Evolutionary conservation across 2,329 filamentous ascomycete genomes (phyloP), one percentile per base, ranked within the genome.

Genomic region (Thermoascus crustaceus): DNA sequence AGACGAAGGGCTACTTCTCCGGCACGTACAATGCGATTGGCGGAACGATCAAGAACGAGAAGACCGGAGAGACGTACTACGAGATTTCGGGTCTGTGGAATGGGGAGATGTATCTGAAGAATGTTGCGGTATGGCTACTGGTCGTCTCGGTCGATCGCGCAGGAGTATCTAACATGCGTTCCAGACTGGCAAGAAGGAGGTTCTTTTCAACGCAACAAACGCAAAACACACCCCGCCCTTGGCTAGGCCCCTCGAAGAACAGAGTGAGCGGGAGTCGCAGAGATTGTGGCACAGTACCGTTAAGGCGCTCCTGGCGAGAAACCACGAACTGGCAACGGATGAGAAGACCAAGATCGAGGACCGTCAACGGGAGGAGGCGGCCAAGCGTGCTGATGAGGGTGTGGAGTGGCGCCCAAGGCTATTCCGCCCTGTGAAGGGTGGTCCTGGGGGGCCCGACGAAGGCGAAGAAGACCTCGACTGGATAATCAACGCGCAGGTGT

Each of bases 271-370:
- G 30, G 91, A 98, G 61, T 95, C 88, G 8, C 87, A 94, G 58
- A 80, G 71, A 44, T 68, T 98, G 30, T 98, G 91, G 91, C 65
- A 78, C 20, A 79, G 78, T 32, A 94, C 88, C 0, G 82, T 81
- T 6, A 72, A 80, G 46, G 91, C 89, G 0, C 80, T 98, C 42
- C 83, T 81, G 53, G 79, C 82, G 32, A 78, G 80, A 39, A 88
- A 98, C 50, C 91, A 98, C 52, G 83, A 85, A 47, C 64, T 82
- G 6, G 91, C 91, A 3, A 98, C 91, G 1, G 84, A 91, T 44
- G 89, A 95, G 55, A 98, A 98, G 68, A 88, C 85, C n/a, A 84
- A 82, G 57, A 85, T 98, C 40, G 91, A 98, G 58, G 89, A 96
- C 51, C 79, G 76, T 53, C 91, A 98, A 61, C 76, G 91, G 52